phyloP scores from a whole-genome alignment of 2,329 filamentous ascomycete species.

The Pyrenochaeta sp. region DNA sequence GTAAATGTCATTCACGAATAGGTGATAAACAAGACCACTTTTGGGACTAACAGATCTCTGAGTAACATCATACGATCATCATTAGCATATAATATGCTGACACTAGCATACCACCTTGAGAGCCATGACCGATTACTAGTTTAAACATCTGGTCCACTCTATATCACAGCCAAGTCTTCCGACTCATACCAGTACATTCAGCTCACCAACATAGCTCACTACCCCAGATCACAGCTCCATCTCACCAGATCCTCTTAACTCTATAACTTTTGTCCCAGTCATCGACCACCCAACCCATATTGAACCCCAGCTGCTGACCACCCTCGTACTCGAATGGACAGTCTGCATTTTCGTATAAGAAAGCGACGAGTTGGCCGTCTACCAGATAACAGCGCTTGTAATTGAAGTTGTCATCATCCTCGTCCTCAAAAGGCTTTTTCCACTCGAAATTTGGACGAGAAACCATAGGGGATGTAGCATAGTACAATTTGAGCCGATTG shows the following conservation, averaged over 20 bases:
- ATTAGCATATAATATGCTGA: too few species aligned
- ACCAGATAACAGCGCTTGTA: conserved; percentile 1
- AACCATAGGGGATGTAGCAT: neutral
- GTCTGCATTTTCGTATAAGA: conserved; percentile 8
- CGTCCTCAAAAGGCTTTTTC: neutral
- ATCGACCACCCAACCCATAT: conserved; percentile 19
- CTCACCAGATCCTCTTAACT: neutral
- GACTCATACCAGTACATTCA: too few species aligned
- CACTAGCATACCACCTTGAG: too few species aligned
- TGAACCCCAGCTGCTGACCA: neutral
- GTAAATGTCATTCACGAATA: too few species aligned
- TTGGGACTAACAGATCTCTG: too few species aligned
- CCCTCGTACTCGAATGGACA: conserved; percentile 6
- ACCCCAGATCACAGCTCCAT: neutral
- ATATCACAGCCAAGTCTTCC: too few species aligned
- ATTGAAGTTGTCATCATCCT: neutral
- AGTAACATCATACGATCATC: too few species aligned
- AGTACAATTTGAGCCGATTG: neutral
- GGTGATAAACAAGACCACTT: too few species aligned
- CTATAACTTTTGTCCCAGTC: conserved; percentile 4
- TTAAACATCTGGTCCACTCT: too few species aligned
- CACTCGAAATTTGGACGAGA: neutral
- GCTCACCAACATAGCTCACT: too few species aligned
- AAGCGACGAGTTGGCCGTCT: conserved; percentile 15
- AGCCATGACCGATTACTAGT: too few species aligned